Base-by-base conservation (phyloP, 768 basidiomycete species). In the Podaxis carcinomalis region DNA sequence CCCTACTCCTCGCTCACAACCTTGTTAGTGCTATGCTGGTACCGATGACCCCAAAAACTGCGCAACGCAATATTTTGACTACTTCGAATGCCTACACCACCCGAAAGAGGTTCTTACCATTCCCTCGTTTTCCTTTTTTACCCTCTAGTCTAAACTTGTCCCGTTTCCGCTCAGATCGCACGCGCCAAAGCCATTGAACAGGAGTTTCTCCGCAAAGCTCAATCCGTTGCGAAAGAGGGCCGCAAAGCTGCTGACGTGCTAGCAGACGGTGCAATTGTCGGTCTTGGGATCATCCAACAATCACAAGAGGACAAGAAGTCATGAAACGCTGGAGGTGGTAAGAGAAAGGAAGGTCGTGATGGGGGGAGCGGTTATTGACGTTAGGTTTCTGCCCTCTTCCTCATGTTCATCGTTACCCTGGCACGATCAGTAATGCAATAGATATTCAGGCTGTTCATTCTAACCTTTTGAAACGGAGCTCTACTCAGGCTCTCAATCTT, bases 21-120 rank as follows among this genome's bases (percentile, higher is more conserved):
- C 7, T 50, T 13, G 14, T 23, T 21, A 95, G 92, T 98, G 95
- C 75, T 97, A 95, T 70, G 88, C 89, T 4, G 79, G 83, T 61
- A 83, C 93, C 40, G 90, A 94, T 67, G 77, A 77, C 50, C 94
- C 95, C 0, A 73, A 74, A 52, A 78, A 89, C 68, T 98, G 95
- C 73, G 78, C 79, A 14, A 74, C 81, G 14, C 86, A 85, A 63
- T 84, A 83, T 54, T 90, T 89, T 64, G 95, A 96, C 73, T 98
- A 98, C 75, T 70, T 95, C 58, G 93, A 95, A 72, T 97, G 95
- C 73, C 75, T 98, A 60, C 94, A 96, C 72, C 86, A 88, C 69
- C 85, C 83, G 27, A 90, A 95, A 75, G 93, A 94, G 86, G 95
- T 93, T 64, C 69, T 84, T 67, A 44, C 40, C 27, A 11, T 51